Conservation (phyloP, 2,329 filamentous ascomycete species). For the Monosporascus sp. region DNA sequence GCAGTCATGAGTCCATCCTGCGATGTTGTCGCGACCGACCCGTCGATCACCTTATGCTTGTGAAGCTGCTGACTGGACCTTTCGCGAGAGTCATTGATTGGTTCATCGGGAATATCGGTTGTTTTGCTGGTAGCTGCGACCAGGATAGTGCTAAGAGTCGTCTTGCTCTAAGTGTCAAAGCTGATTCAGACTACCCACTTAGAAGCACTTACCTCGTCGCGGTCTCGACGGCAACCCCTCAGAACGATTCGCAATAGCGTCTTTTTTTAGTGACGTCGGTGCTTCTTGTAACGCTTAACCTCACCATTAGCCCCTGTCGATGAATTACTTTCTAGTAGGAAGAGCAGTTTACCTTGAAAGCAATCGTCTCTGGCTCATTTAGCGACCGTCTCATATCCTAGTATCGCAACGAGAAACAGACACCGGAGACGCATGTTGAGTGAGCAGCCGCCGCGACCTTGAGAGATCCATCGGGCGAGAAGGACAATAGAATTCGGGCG, state of each 20-base stretch:
- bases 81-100: conserved; percentile 4
- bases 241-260: conserved; percentile 9
- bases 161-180: conserved; percentile 2
- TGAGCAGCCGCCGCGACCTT: background rate
- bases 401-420: conserved; percentile 1
- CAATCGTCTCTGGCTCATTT: conserved; percentile 7
- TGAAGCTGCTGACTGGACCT: conserved; percentile 13
- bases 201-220: conserved; percentile 4
- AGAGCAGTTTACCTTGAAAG: conserved; percentile 5
- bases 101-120: conserved; percentile 9
- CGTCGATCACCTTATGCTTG: conserved; percentile 9
- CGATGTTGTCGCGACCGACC: conserved; percentile 7
- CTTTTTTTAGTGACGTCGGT: conserved; percentile 2
- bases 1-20: background rate
- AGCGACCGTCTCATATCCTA: conserved; percentile 2
- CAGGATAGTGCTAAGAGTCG: conserved; percentile 3
- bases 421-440: conserved; percentile 6
- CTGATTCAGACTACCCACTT: background rate
- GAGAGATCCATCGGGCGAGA: conserved; percentile 1
- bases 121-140: conserved; percentile 4
- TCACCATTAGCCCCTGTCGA: background rate
- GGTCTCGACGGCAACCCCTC: conserved; percentile 2
- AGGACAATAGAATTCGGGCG: conserved; percentile 1
- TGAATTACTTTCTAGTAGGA: background rate
- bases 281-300: conserved; percentile 2